Base-by-base conservation (phyloP, 2,329 filamentous ascomycete genomes). In the Aschersonia sp. region DNA sequence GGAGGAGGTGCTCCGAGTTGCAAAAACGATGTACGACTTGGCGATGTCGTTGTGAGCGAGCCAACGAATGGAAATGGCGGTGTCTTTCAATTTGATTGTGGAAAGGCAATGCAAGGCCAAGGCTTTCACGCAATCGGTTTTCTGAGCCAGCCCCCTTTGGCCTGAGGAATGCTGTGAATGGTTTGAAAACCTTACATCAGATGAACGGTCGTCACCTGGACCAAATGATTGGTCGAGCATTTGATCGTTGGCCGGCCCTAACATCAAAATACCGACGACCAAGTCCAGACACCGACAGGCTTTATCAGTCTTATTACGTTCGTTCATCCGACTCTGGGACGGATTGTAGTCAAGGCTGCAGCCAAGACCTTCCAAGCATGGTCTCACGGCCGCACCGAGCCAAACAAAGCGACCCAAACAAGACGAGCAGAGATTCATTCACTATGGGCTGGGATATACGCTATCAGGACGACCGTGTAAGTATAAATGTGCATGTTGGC, bases 11-110 rank as follows among this genome's bases (percentile, higher is more conserved):
- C 56, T 0, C 65, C 65, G 50, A 68, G 51, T 41, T 0, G 1
- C 2, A 51, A 57, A 5, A 51, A 62, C 30, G 63, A 68, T n/a
- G 58, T 69, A 1, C 59, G 64, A 2, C 54, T 60, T 0, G 59
- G 59, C 2, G 56, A 60, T 41, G 31, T 60, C 1, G 52, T 59
- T 0, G 54, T 59, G 0, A 54, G 56, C 30, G 29, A 41, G 6
- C 45, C 43, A 4, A 4, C 32, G 1, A 35, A 47, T 2, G 50
- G 52, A 0, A 44, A 47, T 0, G 51, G 55, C 5, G 52, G 53
- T 2, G 57, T 62, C 2, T 45, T 60, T 2, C 56, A 60, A 7
- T 60, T 57, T 37, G 57, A 60, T 54, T 47, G 30, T 40, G 41
- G 42, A 12, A 43, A 43, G 22, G 37, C 31, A 29, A 43, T 43